Base-by-base conservation (phyloP, 345 rosid genomes). In the Acer negundo region DNA sequence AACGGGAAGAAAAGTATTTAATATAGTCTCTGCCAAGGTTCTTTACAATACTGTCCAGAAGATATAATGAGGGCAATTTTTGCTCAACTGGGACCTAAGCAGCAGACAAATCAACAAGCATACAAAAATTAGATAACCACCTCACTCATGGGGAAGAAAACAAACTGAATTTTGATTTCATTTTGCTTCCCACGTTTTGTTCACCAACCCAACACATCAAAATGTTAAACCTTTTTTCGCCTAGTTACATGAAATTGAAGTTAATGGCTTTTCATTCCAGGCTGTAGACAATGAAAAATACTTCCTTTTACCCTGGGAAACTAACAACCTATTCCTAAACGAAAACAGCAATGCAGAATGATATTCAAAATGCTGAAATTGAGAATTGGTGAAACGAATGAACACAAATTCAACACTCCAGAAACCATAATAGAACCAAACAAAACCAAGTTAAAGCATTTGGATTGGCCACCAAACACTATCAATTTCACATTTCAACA, bases 41-140 rank as follows among this genome's bases (percentile, higher is more conserved):
- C 81, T 97, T 97, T 28, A 97, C 99, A 75, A 97, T 88, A 81
- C 99, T 94, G 77, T 97, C 99, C 83, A 97, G 84, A n/a, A 97
- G 92, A 85, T 97, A 97, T 3, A 97, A 78, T 9, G 98, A 94
- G 44, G 99, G 98, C 72, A 97, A 75, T 79, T 94, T 97, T 74
- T 90, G 99, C 67, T 94, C 98, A 24, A 89, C 89, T 42, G 97
- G 98, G 51, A 85, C 99, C 99, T 97, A 91, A 77, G 73, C 38
- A 71, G 20, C 42, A 6, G 4, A 67, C 24, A 70, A 17, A 20
- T 67, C 10, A 7, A 80, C 46, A 42, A 62, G 73, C 47, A 61
- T 26, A 64, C n/a, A 58, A 77, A 55, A 53, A 51, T 81, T 53
- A 55, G 58, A 67, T 6, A 72, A 47, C 2, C 17, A 23, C 7